phyloP scores from a whole-genome alignment of 2,329 filamentous ascomycete species.

The Corinectria fuckeliana region DNA sequence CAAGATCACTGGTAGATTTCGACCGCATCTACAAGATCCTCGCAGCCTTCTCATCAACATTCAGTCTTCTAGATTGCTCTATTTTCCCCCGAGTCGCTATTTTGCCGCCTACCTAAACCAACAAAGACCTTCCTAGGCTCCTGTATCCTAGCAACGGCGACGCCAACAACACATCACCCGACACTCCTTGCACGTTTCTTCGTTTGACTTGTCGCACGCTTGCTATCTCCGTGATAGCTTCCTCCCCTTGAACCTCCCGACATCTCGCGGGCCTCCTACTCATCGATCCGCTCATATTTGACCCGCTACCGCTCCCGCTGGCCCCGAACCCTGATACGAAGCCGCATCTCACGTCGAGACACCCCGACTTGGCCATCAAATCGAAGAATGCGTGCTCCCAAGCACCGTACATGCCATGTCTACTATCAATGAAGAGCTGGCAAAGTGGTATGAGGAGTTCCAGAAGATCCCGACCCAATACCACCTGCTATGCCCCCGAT shows the following conservation, averaged over 20 bases:
- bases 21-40: neutral
- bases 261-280: neutral
- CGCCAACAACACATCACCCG: slow-evolving; percentile 8
- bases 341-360: slow-evolving; percentile 1
- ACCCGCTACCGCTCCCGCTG: neutral
- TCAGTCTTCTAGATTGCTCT: neutral
- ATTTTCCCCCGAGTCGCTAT: neutral
- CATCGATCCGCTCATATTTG: neutral
- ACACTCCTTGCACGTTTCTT: neutral
- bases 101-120: slow-evolving; percentile 4
- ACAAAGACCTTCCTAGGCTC: slow-evolving; percentile 12
- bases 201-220: neutral
- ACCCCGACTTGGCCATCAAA: slow-evolving; percentile 10
- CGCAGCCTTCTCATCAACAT: neutral
- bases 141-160: slow-evolving; percentile 27
- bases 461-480: slow-evolving; percentile 53
- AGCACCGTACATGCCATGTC: slow-evolving; percentile 44
- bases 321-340: slow-evolving; percentile 13
- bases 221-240: neutral
- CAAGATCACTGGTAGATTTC: slow-evolving; percentile 5
- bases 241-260: neutral
- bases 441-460: slow-evolving; percentile 52
- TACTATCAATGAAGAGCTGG: slow-evolving; percentile 48
- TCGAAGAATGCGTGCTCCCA: slow-evolving; percentile 30
- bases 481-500: slow-evolving; percentile 73